A percentile compares a stretch with the other conserved stretches of the same genome.
Evolutionary conservation across 2,329 filamentous ascomycete genomes (phyloP).

Genomic region (Colletotrichum phormii): DNA sequence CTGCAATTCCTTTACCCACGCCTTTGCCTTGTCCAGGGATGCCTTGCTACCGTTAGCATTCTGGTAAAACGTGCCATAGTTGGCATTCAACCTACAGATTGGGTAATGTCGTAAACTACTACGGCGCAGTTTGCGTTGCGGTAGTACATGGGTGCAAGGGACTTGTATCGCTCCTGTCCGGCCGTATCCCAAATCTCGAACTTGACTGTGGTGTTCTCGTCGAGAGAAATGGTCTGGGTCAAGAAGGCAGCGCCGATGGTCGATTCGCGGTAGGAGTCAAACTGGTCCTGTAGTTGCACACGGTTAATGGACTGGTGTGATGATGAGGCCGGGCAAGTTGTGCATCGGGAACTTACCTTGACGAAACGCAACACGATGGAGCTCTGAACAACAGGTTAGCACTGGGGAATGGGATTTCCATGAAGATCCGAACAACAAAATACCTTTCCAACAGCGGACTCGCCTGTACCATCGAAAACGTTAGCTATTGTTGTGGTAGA

Average conservation of each 20-base stretch:
- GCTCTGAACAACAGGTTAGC: slow-evolving; percentile 69
- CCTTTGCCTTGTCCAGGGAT: slow-evolving; percentile 98
- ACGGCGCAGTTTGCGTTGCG: slow-evolving; percentile 99
- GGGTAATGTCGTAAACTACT: slow-evolving; percentile 99
- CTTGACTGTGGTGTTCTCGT: slow-evolving; percentile 98
- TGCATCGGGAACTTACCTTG: slow-evolving; percentile 73
- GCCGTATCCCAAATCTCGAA: slow-evolving; percentile 99
- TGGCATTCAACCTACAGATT: slow-evolving; percentile 78
- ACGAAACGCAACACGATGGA: slow-evolving; percentile 98
- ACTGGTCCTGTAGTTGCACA: slow-evolving; percentile 81
- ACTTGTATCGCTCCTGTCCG: slow-evolving; percentile 99
- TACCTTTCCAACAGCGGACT: slow-evolving; percentile 99
- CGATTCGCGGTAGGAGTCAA: slow-evolving; percentile 96
- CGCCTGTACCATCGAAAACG: slow-evolving; percentile 68
- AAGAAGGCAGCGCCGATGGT: slow-evolving; percentile 99
- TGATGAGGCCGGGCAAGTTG: background rate
- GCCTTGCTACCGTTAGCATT: slow-evolving; percentile 65
- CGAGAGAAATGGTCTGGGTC: slow-evolving; percentile 97
- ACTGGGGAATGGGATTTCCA: slow-evolving; percentile 7
- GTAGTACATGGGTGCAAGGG: slow-evolving; percentile 99
- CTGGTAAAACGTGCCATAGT: slow-evolving; percentile 34
- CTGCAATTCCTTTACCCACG: slow-evolving; percentile 99
- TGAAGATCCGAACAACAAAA: slow-evolving; percentile 27
- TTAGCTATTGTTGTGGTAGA: slow-evolving; percentile 17
- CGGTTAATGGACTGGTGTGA: slow-evolving; percentile 3